Conservation (phyloP, 2,329 filamentous ascomycete species). For the Trichothecium roseum region DNA sequence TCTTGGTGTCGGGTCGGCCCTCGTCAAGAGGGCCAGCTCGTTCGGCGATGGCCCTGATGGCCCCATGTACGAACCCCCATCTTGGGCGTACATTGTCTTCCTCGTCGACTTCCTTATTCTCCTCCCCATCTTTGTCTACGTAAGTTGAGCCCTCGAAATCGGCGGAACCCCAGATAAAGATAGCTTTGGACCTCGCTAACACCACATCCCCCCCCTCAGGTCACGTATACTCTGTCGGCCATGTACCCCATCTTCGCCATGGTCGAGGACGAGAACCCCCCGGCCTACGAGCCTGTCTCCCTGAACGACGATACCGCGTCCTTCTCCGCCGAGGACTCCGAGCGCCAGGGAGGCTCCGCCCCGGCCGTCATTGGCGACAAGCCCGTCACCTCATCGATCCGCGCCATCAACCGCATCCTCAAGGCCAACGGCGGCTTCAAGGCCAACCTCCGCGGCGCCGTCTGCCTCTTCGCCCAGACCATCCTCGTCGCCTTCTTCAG, state of each 20-base stretch:
- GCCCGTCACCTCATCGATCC: conserved; percentile 40
- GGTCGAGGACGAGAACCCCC: conserved; percentile 46
- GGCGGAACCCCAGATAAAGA: not conserved
- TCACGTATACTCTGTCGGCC: conserved; percentile 38
- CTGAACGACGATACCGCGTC: conserved; percentile 25
- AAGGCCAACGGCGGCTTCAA: conserved; percentile 51
- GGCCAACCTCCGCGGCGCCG: conserved; percentile 60
- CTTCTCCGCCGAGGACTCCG: conserved; percentile 16
- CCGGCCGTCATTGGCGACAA: conserved; percentile 19
- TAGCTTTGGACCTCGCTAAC: too few species aligned
- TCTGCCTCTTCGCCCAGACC: conserved; percentile 31
- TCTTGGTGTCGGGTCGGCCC: not conserved
- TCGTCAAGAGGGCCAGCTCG: not conserved
- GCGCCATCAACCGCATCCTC: conserved; percentile 44
- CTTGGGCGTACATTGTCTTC: conserved; percentile 29
- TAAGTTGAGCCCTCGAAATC: conserved; percentile 20
- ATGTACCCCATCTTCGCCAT: conserved; percentile 46
- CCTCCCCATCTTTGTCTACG: conserved; percentile 31
- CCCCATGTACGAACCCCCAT: conserved; percentile 20
- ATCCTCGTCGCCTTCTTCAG: conserved; percentile 25
- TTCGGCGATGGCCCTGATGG: too few species aligned
- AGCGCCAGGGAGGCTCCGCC: conserved; percentile 19
- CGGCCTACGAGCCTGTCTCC: conserved; percentile 41
- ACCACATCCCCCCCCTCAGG: conserved; percentile 23
- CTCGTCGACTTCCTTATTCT: conserved; percentile 31